These are phyloP conservation scores for Sindora glabra DNA, from an alignment of 306 rosid genomes.

Conservation along the genomic window DNA sequence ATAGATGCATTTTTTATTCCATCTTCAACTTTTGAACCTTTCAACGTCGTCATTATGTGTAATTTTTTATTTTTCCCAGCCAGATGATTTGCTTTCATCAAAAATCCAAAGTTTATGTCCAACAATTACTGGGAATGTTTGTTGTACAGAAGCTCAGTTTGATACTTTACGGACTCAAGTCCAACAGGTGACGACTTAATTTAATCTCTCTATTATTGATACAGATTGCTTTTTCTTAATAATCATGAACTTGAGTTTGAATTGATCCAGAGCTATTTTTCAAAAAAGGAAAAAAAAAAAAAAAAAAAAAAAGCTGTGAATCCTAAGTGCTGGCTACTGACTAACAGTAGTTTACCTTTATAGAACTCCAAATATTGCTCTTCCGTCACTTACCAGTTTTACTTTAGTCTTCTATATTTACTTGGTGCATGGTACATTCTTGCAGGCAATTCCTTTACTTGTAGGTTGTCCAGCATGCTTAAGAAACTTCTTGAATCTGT, in stretches of 20 bases:
- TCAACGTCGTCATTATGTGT: constrained; percentile 8
- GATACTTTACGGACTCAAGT: constrained; percentile 76
- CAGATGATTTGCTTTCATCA: constrained; percentile 85
- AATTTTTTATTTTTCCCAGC: constrained; percentile 51
- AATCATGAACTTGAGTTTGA: constrained; percentile 1
- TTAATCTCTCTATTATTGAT: background rate
- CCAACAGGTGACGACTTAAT: constrained; percentile 60
- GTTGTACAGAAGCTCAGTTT: constrained; percentile 88
- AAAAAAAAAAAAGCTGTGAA: background rate
- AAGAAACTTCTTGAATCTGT: constrained; percentile 89
- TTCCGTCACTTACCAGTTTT: background rate
- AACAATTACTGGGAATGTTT: constrained; percentile 81
- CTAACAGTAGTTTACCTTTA: background rate
- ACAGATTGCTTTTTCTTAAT: background rate
- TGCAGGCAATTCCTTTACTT: constrained; percentile 96
- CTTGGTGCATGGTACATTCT: constrained; percentile 9
- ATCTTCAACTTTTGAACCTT: constrained; percentile 9
- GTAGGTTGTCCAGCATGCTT: constrained; percentile 99
- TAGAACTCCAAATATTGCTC: background rate
- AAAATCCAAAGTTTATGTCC: constrained; percentile 96
- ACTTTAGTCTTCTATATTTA: background rate
- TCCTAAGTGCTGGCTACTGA: background rate
- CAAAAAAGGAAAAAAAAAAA: too few relatives aligned
- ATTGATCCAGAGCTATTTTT: background rate
- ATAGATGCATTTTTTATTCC: constrained; percentile 6